phyloP scores from a whole-genome alignment of 169 alveolate species.

The Cryptosporidium sp. region DNA sequence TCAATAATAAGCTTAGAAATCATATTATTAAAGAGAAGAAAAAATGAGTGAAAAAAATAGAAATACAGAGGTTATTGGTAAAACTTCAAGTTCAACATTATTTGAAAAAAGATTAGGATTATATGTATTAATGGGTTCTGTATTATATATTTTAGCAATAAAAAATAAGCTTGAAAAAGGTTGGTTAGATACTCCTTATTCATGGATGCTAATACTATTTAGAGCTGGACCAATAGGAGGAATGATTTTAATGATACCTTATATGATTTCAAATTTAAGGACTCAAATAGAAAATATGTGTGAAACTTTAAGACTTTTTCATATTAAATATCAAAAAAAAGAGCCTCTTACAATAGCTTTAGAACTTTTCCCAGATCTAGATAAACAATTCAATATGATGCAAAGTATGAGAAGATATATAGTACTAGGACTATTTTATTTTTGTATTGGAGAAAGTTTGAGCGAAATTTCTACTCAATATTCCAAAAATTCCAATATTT shows the following conservation, averaged over 20 bases:
- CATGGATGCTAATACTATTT: slow-evolving; percentile 56
- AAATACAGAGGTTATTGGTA: neutral
- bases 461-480: slow-evolving; percentile 46
- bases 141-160: slow-evolving; percentile 37
- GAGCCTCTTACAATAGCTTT: slow-evolving; percentile 1
- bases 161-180: slow-evolving; percentile 55
- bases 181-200: slow-evolving; percentile 40
- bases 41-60: neutral
- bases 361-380: slow-evolving; percentile 49
- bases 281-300: slow-evolving; percentile 54
- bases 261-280: slow-evolving; percentile 55
- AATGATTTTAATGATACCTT: slow-evolving; percentile 66
- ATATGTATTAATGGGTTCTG: slow-evolving; percentile 60
- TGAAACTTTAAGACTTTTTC: slow-evolving; percentile 34
- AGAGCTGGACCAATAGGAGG: slow-evolving; percentile 72
- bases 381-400: slow-evolving; percentile 24
- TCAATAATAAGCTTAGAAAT: too few species aligned
- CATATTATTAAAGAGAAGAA: neutral
- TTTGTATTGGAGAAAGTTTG: slow-evolving; percentile 37
- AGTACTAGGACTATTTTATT: slow-evolving; percentile 12
- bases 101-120: slow-evolving; percentile 51
- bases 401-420: slow-evolving; percentile 13
- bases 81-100: neutral
- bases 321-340: neutral
- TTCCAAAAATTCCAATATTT: neutral